phyloP scores from a whole-genome alignment of 805 yeast species.

The Ogataea saltuana region DNA sequence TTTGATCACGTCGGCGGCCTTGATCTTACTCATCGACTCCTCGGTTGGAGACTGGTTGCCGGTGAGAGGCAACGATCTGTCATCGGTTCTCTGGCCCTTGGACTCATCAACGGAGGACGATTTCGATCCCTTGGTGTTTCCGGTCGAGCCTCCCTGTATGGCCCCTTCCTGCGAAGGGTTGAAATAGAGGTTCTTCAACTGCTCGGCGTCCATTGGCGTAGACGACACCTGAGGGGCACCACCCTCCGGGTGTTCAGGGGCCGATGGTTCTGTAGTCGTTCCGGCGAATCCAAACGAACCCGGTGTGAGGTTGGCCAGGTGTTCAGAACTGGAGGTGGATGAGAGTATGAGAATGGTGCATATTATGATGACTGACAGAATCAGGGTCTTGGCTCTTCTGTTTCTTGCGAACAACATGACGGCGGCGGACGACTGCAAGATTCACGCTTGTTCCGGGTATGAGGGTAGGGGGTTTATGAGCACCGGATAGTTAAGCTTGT shows the following conservation, averaged over 20 bases:
- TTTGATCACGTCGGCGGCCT: constrained; percentile 31
- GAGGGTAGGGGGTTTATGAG: background rate
- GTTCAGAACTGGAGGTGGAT: constrained; percentile 8
- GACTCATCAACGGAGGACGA: constrained; percentile 26
- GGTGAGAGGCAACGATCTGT: constrained; percentile 32
- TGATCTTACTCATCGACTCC: constrained; percentile 30
- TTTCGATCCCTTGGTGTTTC: constrained; percentile 27
- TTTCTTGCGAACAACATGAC: constrained; percentile 23
- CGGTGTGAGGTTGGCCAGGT: constrained; percentile 12
- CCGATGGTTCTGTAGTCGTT: background rate
- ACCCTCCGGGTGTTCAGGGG: background rate
- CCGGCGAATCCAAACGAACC: constrained; percentile 11
- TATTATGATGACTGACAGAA: constrained; percentile 15
- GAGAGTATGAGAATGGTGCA: constrained; percentile 14
- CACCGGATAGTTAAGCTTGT: background rate
- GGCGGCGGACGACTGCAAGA: background rate
- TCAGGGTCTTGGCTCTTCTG: constrained; percentile 24
- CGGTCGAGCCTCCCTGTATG: constrained; percentile 31
- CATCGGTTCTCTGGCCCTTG: constrained; percentile 29
- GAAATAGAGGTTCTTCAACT: constrained; percentile 28
- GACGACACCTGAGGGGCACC: constrained; percentile 6
- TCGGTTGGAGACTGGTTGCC: constrained; percentile 29
- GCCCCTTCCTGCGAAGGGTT: constrained; percentile 21
- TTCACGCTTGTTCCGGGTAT: background rate
- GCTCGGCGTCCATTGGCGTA: constrained; percentile 24